Base-by-base conservation (phyloP, 2,329 filamentous ascomycete genomes). In the Exophiala sideris region DNA sequence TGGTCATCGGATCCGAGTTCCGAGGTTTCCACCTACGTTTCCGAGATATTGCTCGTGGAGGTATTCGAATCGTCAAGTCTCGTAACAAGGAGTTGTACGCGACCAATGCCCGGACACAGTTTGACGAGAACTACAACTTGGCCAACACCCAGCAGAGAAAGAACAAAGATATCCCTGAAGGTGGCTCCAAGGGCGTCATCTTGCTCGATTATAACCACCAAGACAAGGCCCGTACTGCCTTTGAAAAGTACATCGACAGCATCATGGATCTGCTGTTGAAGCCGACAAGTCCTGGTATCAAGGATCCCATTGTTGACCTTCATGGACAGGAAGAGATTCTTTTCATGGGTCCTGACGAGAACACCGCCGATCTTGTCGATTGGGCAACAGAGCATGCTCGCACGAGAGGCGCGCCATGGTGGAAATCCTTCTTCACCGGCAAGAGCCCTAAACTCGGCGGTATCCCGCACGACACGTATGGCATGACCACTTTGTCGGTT, bases 341-440 rank as follows among this genome's bases (percentile, higher is more conserved):
- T 18, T 99, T 99, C 79, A 89, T 99, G 90, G 94, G 94, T 33
- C 94, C 94, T 0, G 94, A 99, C 64, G 94, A 99, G 84, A 99
- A 99, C 76, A 99, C 94, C 1, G 94, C 94, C 18, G 90, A 96
- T 67, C 81, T 99, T 33, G 94, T 99, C 48, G 86, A 99, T 73
- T 99, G 94, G 94, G 94, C 94, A n/a, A 99, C 94, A 1, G 87
- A 94, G 72, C 94, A 99, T 71, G 94, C 94, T 57, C 84, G 90
- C 48, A 77, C 78, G 58, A 86, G 94, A 64, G 91, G 91, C 42
- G 94, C 94, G 3, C 90, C 91, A 24, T 99, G 92, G 90, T 99
- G 94, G 94, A 99, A 99, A 80, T 99, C 94, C 0, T 99, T 99
- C 83, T 99, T 99, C 80, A 99, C 94, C 2, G 94, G 94, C 67